A percentile compares a stretch with the other conserved stretches of the same genome.
Evolutionary conservation across 768 basidiomycete species (phyloP).

Genomic region (Peribolospora kevripleyi): DNA sequence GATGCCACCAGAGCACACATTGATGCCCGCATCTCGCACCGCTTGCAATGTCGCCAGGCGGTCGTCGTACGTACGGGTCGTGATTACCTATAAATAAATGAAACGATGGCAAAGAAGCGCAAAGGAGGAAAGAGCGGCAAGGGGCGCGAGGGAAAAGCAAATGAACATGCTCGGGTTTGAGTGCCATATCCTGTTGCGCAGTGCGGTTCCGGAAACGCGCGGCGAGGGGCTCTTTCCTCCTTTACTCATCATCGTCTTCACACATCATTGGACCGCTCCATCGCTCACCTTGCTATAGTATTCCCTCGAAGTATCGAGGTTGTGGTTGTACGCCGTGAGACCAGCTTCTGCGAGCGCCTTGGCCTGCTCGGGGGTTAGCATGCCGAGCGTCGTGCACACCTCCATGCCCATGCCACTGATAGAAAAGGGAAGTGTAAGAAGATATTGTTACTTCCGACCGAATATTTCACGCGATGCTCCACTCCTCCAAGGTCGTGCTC

Average conservation of each 20-base stretch:
- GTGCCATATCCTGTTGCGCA: too few species aligned
- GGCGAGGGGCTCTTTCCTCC: not conserved
- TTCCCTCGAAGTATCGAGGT: conserved; percentile 90
- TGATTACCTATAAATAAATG: conserved; percentile 46
- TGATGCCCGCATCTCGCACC: conserved; percentile 84
- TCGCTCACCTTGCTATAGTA: conserved; percentile 64
- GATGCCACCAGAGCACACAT: conserved; percentile 91
- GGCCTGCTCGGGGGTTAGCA: conserved; percentile 86
- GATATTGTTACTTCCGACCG: not conserved
- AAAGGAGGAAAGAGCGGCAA: not conserved
- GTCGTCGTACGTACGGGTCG: conserved; percentile 81
- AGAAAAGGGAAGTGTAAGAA: not conserved
- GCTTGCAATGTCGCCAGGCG: conserved; percentile 67
- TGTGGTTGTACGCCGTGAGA: conserved; percentile 93
- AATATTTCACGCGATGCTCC: not conserved
- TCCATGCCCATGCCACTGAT: conserved; percentile 86
- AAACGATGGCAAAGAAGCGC: not conserved
- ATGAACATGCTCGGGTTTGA: not conserved
- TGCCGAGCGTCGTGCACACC: conserved; percentile 93
- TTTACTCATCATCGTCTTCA: too few species aligned
- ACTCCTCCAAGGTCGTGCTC: not conserved
- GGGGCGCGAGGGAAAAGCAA: not conserved
- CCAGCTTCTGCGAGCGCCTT: conserved; percentile 78
- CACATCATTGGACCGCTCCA: not conserved
- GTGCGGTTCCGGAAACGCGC: too few species aligned